These are phyloP conservation scores for Cudoniella acicularis DNA, from an alignment of 495 filamentous ascomycete genomes.

Conservation along the genomic window DNA sequence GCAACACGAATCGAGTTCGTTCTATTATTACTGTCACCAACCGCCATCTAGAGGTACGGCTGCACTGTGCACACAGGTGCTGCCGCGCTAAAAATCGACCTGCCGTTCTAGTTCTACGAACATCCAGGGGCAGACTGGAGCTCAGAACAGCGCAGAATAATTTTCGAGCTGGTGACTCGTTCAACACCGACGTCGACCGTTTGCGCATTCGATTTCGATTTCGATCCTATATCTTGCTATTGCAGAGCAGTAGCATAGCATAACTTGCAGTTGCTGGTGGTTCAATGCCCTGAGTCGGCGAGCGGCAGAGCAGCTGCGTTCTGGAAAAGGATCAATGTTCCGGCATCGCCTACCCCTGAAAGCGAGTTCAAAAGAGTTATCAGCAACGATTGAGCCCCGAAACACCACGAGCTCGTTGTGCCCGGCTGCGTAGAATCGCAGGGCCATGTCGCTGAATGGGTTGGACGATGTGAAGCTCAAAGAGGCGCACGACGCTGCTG, in stretches of 20 bases:
- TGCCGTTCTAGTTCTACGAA: not conserved
- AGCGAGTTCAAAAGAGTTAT: constrained; percentile 9
- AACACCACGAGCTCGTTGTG: not conserved
- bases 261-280: not conserved
- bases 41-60: too few relatives aligned
- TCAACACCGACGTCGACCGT: too few relatives aligned
- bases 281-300: constrained; percentile 11
- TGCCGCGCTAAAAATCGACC: not conserved
- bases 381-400: constrained; percentile 13
- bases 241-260: not conserved
- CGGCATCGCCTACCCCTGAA: constrained; percentile 22
- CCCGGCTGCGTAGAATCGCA: not conserved
- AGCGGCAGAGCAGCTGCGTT: constrained; percentile 18
- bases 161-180: too few relatives aligned
- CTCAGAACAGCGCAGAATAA: not conserved
- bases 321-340: constrained; percentile 22
- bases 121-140: not conserved
- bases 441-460: constrained; percentile 92
- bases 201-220: not conserved
- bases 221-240: not conserved
- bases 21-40: too few relatives aligned
- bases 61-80: not conserved
- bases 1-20: not conserved
- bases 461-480: constrained; percentile 76
- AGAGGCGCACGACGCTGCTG: constrained; percentile 79